Percentiles rank a stretch among this genome's conserved stretches.
phyloP scores from a whole-genome alignment of 2,329 filamentous ascomycete genomes.

The Fusarium chaquense region DNA sequence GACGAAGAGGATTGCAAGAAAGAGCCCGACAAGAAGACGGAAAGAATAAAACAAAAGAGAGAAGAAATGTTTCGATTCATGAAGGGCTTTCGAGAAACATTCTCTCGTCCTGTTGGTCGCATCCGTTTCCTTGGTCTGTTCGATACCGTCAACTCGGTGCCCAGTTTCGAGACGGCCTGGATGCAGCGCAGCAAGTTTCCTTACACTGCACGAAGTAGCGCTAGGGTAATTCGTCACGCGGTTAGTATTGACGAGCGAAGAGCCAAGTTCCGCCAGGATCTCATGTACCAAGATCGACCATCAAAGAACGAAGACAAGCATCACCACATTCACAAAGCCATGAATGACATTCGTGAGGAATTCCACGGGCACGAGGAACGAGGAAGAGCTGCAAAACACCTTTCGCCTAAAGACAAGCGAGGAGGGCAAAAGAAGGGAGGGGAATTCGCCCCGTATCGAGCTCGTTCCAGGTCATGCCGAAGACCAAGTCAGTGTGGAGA shows the following conservation, averaged over 20 bases:
- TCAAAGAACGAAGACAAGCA: conserved; percentile 34
- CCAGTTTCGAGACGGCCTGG: conserved; percentile 79
- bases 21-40: conserved; percentile 51
- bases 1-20: conserved; percentile 48
- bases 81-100: conserved; percentile 84
- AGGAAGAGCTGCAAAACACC: conserved; percentile 32
- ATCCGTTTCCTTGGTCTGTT: conserved; percentile 84
- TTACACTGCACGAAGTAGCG: conserved; percentile 70
- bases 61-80: conserved; percentile 78
- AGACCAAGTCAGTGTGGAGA: conserved; percentile 40
- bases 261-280: conserved; percentile 78
- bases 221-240: conserved; percentile 74
- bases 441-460: conserved; percentile 57
- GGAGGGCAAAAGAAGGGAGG: conserved; percentile 2
- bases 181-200: conserved; percentile 85
- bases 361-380: conserved; percentile 26
- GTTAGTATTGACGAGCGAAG: conserved; percentile 78
- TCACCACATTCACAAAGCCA: conserved; percentile 43
- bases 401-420: conserved; percentile 29
- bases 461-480: conserved; percentile 55
- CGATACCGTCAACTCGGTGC: conserved; percentile 85
- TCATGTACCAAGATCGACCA: conserved; percentile 67
- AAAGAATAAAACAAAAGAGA: conserved; percentile 54
- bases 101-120: conserved; percentile 78
- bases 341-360: conserved; percentile 38